Conservation (phyloP, 1,284 basidiomycete genomes). For the Hemileia vastatrix region DNA sequence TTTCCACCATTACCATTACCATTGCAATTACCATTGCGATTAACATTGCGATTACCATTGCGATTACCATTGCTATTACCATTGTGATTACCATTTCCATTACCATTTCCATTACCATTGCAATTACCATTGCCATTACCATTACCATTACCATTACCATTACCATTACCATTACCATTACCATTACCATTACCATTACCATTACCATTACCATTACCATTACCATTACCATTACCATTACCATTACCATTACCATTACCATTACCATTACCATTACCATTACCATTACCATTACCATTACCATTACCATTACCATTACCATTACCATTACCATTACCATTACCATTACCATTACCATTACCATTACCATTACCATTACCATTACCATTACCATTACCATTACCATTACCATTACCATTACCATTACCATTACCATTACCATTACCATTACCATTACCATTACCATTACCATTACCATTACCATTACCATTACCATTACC, state of each 20-base stretch:
- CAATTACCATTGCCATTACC: background rate
- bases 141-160: background rate
- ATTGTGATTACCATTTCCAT: background rate
- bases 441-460: background rate
- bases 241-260: background rate
- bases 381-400: background rate
- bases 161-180: background rate
- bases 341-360: background rate
- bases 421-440: background rate
- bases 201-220: background rate
- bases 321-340: background rate
- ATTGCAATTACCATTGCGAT: background rate
- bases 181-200: background rate
- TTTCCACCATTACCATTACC: background rate
- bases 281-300: background rate
- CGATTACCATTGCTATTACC: background rate
- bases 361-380: background rate
- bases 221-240: background rate
- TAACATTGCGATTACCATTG: background rate
- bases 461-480: background rate
- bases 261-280: background rate
- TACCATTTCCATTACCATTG: background rate
- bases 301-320: background rate
- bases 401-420: background rate
- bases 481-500: background rate